Evolutionary conservation across 1,284 basidiomycete species (phyloP).

Genomic region (Ustilago curta): DNA sequence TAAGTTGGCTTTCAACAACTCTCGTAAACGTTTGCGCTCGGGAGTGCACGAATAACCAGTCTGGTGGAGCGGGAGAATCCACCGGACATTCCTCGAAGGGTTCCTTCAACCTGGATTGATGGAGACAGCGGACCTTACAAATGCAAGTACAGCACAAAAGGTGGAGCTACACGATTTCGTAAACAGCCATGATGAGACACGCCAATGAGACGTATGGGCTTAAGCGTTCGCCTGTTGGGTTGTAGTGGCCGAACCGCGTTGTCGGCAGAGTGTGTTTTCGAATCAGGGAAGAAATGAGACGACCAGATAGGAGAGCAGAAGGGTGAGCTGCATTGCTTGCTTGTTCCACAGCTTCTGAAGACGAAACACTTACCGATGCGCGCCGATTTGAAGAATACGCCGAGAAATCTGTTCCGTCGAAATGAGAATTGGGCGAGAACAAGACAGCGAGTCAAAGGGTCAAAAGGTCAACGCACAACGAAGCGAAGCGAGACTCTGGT

Average conservation of each 20-base stretch:
- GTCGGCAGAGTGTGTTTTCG: not conserved
- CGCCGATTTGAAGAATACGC: conserved; percentile 66
- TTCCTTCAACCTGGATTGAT: no score
- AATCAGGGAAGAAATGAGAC: not conserved
- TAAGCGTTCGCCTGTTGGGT: conserved; percentile 61
- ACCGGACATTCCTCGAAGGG: no score
- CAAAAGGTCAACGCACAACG: not conserved
- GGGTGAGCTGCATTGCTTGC: conserved; percentile 1
- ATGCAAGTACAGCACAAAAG: not conserved
- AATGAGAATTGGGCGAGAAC: not conserved
- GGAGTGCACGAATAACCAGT: no score
- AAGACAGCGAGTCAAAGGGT: not conserved
- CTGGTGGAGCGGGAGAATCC: no score
- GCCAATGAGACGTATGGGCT: conserved; percentile 67
- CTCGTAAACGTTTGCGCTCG: no score
- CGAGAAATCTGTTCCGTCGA: conserved; percentile 49
- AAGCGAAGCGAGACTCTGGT: not conserved
- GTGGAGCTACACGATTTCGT: conserved; percentile 46
- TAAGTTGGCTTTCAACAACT: no score
- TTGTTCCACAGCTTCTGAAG: not conserved
- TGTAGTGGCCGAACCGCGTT: not conserved
- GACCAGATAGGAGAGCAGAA: not conserved
- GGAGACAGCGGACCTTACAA: no score
- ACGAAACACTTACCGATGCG: conserved; percentile 59
- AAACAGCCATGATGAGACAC: conserved; percentile 67